Conservation (phyloP, 1,284 basidiomycete genomes). For the Anthracocystis walkeri region DNA sequence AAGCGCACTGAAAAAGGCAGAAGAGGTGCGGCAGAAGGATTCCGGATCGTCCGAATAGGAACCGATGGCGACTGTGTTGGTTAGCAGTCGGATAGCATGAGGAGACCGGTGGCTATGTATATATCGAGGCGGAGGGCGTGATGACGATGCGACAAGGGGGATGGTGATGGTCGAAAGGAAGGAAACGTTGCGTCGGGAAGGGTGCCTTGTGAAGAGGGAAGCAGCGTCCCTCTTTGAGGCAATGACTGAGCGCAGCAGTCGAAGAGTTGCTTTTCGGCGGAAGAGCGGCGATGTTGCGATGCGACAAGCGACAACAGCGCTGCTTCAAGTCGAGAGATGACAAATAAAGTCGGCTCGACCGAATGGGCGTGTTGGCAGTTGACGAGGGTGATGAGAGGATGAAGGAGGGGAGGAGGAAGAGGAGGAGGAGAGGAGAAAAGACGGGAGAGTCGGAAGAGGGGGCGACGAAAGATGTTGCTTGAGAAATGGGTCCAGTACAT, state of each 20-base stretch:
- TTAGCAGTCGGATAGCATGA: background rate
- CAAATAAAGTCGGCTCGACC: too few relatives aligned
- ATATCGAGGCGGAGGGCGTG: background rate
- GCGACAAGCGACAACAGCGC: too few relatives aligned
- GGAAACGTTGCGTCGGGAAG: background rate
- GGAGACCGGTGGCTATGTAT: background rate
- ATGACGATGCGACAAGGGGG: background rate
- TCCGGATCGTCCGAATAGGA: background rate
- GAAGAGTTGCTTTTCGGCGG: too few relatives aligned
- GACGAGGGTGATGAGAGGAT: background rate
- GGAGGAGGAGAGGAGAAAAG: background rate
- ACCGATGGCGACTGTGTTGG: conserved; percentile 1
- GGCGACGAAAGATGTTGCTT: background rate
- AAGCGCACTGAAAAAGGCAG: background rate
- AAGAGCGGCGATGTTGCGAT: too few relatives aligned
- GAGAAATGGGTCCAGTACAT: too few relatives aligned
- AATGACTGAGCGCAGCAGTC: too few relatives aligned
- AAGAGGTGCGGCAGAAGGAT: background rate
- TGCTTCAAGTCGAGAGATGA: too few relatives aligned
- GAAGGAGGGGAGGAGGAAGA: background rate
- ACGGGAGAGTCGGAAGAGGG: background rate
- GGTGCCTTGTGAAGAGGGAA: background rate
- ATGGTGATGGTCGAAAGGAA: conserved; percentile 4
- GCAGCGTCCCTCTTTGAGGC: background rate
- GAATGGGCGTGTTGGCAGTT: too few relatives aligned